phyloP scores from a whole-genome alignment of 2,329 filamentous ascomycete genomes.

The Alternaria dauci region DNA sequence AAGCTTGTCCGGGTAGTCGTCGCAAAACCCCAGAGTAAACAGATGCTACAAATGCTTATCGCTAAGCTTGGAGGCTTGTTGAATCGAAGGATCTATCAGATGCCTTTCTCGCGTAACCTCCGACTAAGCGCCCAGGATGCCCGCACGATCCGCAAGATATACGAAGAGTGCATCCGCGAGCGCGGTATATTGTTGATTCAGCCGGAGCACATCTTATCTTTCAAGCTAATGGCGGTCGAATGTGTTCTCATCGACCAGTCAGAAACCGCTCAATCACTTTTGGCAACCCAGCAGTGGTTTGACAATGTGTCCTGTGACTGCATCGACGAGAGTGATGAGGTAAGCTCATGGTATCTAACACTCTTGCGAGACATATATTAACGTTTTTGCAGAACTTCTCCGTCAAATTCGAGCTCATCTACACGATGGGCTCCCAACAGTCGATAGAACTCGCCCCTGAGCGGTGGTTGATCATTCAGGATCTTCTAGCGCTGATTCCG shows the following conservation, averaged over 20 bases:
- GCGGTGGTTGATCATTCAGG: conserved; percentile 66
- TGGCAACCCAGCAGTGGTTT: conserved; percentile 58
- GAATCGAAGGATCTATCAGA: conserved; percentile 61
- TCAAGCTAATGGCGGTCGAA: conserved; percentile 69
- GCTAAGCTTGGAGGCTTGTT: conserved; percentile 65
- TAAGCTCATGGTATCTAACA: neutral
- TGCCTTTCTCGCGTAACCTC: conserved; percentile 67
- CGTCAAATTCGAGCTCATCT: conserved; percentile 68
- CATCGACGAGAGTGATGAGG: conserved; percentile 71
- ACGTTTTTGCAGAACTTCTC: conserved; percentile 59
- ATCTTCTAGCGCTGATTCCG: conserved; percentile 59
- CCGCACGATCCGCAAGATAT: conserved; percentile 50
- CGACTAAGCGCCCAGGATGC: conserved; percentile 46
- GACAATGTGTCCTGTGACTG: conserved; percentile 61
- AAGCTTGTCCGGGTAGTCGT: conserved; percentile 67
- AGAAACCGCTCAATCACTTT: conserved; percentile 45
- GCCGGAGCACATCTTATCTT: conserved; percentile 70
- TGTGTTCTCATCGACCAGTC: conserved; percentile 47
- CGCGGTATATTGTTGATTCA: conserved; percentile 68
- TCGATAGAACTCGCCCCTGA: conserved; percentile 62
- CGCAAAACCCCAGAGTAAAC: conserved; percentile 66
- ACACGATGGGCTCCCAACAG: conserved; percentile 65
- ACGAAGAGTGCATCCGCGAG: conserved; percentile 57
- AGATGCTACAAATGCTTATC: conserved; percentile 67
- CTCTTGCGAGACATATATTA: neutral